phyloP scores from a whole-genome alignment of 148 eudicot genomes.

The Camellia japonica region DNA sequence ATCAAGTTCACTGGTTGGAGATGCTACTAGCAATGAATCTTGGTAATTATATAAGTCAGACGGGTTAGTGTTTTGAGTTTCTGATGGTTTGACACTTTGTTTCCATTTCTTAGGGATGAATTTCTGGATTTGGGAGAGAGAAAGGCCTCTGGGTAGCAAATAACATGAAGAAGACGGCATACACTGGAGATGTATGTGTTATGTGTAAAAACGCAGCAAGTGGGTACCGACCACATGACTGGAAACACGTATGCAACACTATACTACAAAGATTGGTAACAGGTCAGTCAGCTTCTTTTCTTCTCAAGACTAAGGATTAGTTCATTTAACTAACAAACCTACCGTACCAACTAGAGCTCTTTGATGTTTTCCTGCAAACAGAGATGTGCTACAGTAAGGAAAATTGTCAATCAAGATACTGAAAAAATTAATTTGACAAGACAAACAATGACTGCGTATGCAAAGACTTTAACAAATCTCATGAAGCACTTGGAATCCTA shows the following conservation, averaged over 20 bases:
- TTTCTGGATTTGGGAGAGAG: constrained; percentile 34
- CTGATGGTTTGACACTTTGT: constrained; percentile 23
- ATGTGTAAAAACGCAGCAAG: neutral
- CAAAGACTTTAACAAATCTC: neutral
- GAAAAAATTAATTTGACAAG: neutral
- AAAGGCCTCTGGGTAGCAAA: constrained; percentile 28
- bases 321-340: neutral
- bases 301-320: neutral
- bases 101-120: constrained; percentile 56
- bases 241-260: neutral
- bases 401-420: neutral
- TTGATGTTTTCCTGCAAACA: constrained; percentile 5
- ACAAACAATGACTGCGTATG: neutral
- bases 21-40: constrained; percentile 13
- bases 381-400: neutral
- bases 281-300: neutral
- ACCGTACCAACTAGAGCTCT: neutral
- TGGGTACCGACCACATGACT: constrained; percentile 15
- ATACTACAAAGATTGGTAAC: neutral
- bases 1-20: constrained; percentile 14
- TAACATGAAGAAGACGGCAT: constrained; percentile 35
- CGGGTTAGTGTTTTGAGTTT: constrained; percentile 14
- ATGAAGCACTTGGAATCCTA: neutral
- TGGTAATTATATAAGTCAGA: constrained; percentile 11
- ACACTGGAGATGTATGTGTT: neutral